Base-by-base conservation (phyloP, 176 grass and related monocot genomes). In the Echinochloa phyllopogon region DNA sequence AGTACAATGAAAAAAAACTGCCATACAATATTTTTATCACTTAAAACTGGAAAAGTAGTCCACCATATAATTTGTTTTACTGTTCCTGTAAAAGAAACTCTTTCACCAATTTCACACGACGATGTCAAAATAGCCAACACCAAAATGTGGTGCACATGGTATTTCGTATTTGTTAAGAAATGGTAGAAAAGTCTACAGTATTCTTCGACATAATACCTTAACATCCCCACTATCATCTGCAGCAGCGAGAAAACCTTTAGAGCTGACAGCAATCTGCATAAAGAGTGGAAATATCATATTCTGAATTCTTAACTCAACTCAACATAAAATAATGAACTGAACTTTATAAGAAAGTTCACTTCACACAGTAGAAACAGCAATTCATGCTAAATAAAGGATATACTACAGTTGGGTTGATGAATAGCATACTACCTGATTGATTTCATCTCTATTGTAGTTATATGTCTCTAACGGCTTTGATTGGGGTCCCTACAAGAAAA, bases 211-310 rank as follows among this genome's bases (percentile, higher is more conserved):
- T 84, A 75, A 44, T 92, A 95, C 96, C 96, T 98, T 98, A 65
- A 94, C 89, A 87, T 98, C 96, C 59, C 96, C 96, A 90, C 91
- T 93, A 68, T 98, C 93, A 89, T 98, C 96, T 82, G 88, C 93
- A 85, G 93, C 87, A 65, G 96, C 96, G 39, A 98, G 91, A 87
- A 87, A 95, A 85, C 91, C 89, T 88, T 93, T 98, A 33, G 85
- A 79, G 76, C 89, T 98, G 23, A 93, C 73, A 77, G 87, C 85
- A 80, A 98, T 95, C 95, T 98, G 82, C 78, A 79, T 82, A 37
- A 68, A 90, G 29, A 82, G 41, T 14, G 21, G 10, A 67, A 63
- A 8, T 47, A 43, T 81, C 41, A 88, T 67, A 62, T 61, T 67
- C 33, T 4, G 37, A 63, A 50, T 80, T 27, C 74, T 81, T 45